Conservation (phyloP, 176 grass and related monocot genomes). For the Saccharum spontaneum region DNA sequence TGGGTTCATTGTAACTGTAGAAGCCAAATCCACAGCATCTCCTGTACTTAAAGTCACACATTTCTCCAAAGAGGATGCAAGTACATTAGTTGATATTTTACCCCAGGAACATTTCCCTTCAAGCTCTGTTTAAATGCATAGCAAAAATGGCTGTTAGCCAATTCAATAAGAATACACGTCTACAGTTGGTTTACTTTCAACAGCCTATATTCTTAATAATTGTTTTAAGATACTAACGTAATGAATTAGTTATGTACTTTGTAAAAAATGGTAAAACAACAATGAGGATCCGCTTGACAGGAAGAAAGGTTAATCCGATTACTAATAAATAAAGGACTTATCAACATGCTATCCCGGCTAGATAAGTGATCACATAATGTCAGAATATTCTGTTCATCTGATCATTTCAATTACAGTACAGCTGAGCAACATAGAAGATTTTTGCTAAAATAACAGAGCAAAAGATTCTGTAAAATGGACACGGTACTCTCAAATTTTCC, state of each 20-base stretch:
- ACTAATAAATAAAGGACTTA: neutral
- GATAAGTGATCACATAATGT: neutral
- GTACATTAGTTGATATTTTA: conserved; percentile 77
- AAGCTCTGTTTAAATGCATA: conserved; percentile 60
- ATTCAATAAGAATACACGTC: conserved; percentile 29
- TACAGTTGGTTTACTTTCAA: conserved; percentile 3
- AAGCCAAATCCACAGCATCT: conserved; percentile 62
- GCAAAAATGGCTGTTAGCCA: conserved; percentile 23
- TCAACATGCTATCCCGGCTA: neutral
- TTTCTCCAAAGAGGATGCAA: conserved; percentile 78
- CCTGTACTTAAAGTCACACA: conserved; percentile 78
- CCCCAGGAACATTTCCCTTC: conserved; percentile 89
- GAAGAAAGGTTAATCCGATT: neutral
- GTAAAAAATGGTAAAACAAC: neutral
- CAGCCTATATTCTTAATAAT: conserved; percentile 4
- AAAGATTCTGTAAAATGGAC: neutral
- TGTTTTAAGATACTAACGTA: neutral
- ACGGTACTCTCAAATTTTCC: neutral
- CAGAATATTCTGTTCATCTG: neutral
- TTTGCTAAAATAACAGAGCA: neutral
- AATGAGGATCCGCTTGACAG: neutral
- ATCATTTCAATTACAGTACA: neutral
- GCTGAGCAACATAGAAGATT: neutral
- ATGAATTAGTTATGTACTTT: neutral
- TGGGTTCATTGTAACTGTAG: conserved; percentile 67